Evolutionary conservation across 306 rosid species (phyloP).

Genomic region (Senna siamea): DNA sequence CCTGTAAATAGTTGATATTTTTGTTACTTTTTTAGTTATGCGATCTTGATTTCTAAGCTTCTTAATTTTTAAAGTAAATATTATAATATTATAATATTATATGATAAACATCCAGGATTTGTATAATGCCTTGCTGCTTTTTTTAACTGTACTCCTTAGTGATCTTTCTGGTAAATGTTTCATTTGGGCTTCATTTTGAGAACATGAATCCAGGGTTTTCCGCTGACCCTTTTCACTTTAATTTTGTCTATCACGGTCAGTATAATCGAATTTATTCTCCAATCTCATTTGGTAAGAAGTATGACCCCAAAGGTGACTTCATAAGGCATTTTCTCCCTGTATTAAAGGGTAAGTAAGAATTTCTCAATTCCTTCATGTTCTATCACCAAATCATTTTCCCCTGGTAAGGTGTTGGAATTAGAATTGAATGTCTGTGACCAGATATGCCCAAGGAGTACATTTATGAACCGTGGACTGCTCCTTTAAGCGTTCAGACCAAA

Average conservation of each 20-base stretch:
- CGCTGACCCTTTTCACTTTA: constrained; percentile 28
- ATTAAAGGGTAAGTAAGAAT: constrained; percentile 57
- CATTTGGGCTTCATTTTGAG: constrained; percentile 2
- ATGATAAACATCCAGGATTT: not conserved
- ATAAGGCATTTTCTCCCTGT: constrained; percentile 87
- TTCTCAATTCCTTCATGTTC: constrained; percentile 33
- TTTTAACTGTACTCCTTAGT: not conserved
- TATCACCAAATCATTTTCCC: constrained; percentile 16
- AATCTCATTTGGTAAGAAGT: constrained; percentile 88
- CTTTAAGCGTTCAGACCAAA: constrained; percentile 77
- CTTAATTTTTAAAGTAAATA: not conserved
- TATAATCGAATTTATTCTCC: constrained; percentile 91
- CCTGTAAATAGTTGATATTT: not conserved
- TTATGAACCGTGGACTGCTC: constrained; percentile 98
- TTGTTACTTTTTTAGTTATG: not conserved
- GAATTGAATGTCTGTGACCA: constrained; percentile 38
- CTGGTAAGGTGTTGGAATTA: constrained; percentile 13
- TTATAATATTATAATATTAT: not conserved
- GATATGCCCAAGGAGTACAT: constrained; percentile 93
- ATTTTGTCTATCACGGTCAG: constrained; percentile 52
- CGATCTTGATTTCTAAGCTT: constrained; percentile 8
- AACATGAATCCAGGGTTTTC: constrained; percentile 27
- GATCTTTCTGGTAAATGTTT: not conserved
- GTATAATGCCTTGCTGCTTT: not conserved
- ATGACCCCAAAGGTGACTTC: constrained; percentile 85